Evolutionary conservation across 805 yeast genomes (phyloP).

Genomic region (Spencermartinsiella europaea): DNA sequence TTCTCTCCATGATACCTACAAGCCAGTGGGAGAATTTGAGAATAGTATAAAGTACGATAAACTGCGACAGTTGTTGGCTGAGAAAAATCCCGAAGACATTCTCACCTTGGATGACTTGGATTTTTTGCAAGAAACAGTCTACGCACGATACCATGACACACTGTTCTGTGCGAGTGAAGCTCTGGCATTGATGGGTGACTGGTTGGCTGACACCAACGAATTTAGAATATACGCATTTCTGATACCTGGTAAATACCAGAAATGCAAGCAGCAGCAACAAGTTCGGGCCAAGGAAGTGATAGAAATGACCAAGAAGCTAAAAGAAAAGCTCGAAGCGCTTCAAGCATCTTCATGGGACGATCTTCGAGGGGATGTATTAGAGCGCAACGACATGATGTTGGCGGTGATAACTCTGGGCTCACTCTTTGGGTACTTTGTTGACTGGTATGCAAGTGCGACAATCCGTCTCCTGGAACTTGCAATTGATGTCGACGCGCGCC

Average conservation of each 20-base stretch:
- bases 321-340: conserved; percentile 3
- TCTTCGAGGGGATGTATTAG: neutral
- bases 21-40: conserved; percentile 19
- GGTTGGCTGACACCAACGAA: conserved; percentile 25
- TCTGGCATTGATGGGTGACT: conserved; percentile 11
- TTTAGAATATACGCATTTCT: conserved; percentile 17
- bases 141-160: neutral
- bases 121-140: conserved; percentile 8
- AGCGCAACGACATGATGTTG: conserved; percentile 7
- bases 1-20: conserved; percentile 15
- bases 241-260: conserved; percentile 6
- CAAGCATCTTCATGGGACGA: conserved; percentile 5
- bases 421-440: conserved; percentile 14
- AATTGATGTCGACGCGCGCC: conserved; percentile 14
- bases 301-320: conserved; percentile 10
- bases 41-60: conserved; percentile 2
- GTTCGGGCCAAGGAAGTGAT: neutral
- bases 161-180: conserved; percentile 13
- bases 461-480: conserved; percentile 5
- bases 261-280: conserved; percentile 8
- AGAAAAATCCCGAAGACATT: conserved; percentile 1
- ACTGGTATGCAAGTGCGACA: conserved; percentile 9
- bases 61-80: neutral
- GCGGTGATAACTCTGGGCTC: conserved; percentile 16
- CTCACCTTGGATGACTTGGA: conserved; percentile 13